Evolutionary conservation across 345 rosid genomes (phyloP).

Genomic region (Linum trigynum): DNA sequence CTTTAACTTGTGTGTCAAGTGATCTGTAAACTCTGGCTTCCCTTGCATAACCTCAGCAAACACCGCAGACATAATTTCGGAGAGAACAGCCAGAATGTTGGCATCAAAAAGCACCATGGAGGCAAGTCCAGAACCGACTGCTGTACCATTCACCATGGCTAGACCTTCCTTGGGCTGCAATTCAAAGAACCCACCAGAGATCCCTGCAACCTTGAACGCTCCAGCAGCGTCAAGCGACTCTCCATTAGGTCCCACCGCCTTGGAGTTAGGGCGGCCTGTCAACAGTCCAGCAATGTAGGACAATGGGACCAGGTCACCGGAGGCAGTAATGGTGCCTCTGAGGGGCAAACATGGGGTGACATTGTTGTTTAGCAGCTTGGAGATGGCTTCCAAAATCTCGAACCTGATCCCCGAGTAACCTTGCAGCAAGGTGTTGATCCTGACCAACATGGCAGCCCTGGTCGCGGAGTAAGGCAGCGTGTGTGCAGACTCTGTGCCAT

Average conservation of each 20-base stretch:
- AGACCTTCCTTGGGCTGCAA: slow-evolving; percentile 3
- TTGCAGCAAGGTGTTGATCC: slow-evolving; percentile 4
- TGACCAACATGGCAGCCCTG: slow-evolving; percentile 7
- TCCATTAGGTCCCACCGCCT: background rate
- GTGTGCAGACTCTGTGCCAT: background rate
- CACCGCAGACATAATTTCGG: background rate
- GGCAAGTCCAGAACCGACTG: background rate
- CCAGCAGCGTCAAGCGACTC: background rate
- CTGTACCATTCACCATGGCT: slow-evolving; percentile 4
- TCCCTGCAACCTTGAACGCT: background rate
- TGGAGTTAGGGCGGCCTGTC: background rate
- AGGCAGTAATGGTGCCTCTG: slow-evolving; percentile 4
- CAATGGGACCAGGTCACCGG: slow-evolving; percentile 4
- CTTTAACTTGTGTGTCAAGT: slow-evolving; percentile 1
- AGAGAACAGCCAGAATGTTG: background rate
- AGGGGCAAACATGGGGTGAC: slow-evolving; percentile 3
- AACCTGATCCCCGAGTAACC: slow-evolving; percentile 1
- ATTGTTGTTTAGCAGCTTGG: background rate
- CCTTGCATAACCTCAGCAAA: slow-evolving; percentile 5
- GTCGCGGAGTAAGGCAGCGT: slow-evolving; percentile 1
- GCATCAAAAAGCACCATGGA: slow-evolving; percentile 4
- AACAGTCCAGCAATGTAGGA: slow-evolving; percentile 4
- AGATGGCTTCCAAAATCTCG: background rate
- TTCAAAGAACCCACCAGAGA: slow-evolving; percentile 3
- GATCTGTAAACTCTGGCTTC: slow-evolving; percentile 3